Base-by-base conservation (phyloP, 1,284 basidiomycete species). In the Ustilago shanxiensis region DNA sequence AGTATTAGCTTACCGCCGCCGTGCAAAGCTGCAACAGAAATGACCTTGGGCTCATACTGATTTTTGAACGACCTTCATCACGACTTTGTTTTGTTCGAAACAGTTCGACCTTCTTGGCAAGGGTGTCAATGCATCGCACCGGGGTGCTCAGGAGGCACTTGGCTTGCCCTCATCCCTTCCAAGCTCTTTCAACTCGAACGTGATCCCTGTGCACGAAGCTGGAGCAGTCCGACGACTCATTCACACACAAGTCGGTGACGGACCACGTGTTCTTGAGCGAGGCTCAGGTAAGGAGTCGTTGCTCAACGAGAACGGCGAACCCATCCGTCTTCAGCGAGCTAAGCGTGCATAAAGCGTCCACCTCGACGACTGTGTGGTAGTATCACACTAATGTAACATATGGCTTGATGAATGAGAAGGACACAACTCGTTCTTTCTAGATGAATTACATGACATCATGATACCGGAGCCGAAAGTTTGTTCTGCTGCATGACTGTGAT, bases 211-310 rank as follows among this genome's bases (percentile, higher is more conserved):
- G 53, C 81, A 83, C 59, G 80, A 82, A 54, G 62, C 79, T 2
- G 84, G 83, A 28, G 70, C 81, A 3, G 83, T 86, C 22, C 76
- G 84, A 8, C 66, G 84, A 20, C 67, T 86, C 31, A 85, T 86
- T 50, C 84, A 86, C 74, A 86, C 84, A 10, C 81, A 83, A 54
- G 84, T 86, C 22, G 84, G 84, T 45, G 83, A 83, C 44, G 83
- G 84, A 7, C 84, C 84, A 18, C 79, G 83, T 51, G 66, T 82
- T 39, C 68, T 86, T 24, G 80, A 81, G 67, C 75, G 70, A 14
- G 81, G 77, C 16, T 22, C 50, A 1, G 80, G 79, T 14, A 41
- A 58, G 14, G 76, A 79, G 50, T 73, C 79, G 62, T 56, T 85
- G 59, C 74, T 84, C 49, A 72, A 75, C 35, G 77, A 72, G 1